A percentile compares a stretch with the other conserved stretches of the same genome.
Conservation (phyloP, 768 basidiomycete species). For the Phanerochaete carnosa region DNA sequence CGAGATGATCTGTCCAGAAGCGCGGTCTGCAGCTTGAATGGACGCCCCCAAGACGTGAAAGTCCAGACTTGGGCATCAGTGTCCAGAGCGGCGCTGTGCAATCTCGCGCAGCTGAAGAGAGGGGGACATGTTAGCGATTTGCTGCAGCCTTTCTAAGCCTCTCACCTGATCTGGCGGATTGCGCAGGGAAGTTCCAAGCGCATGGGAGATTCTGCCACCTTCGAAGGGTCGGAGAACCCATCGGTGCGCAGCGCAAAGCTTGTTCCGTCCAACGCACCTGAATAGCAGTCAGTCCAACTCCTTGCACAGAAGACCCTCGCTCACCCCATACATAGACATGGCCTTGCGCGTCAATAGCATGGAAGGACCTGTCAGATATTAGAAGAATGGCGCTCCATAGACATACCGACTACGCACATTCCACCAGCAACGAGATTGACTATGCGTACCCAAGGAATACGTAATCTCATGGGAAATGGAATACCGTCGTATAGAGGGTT, state of each 20-base stretch:
- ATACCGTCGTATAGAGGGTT: slow-evolving; percentile 34
- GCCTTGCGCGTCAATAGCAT: slow-evolving; percentile 77
- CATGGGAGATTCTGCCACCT: slow-evolving; percentile 50
- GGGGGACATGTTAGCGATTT: not conserved
- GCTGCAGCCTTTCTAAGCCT: not conserved
- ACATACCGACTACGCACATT: slow-evolving; percentile 49
- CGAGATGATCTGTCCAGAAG: slow-evolving; percentile 39
- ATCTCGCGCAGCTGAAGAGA: slow-evolving; percentile 64
- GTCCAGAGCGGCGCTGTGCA: slow-evolving; percentile 69
- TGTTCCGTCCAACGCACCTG: slow-evolving; percentile 61
- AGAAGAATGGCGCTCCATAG: not conserved
- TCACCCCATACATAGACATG: slow-evolving; percentile 79
- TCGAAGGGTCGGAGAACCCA: slow-evolving; percentile 54
- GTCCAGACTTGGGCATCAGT: slow-evolving; percentile 62
- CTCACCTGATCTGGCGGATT: slow-evolving; percentile 65
- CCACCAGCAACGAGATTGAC: slow-evolving; percentile 79
- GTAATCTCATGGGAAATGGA: slow-evolving; percentile 64
- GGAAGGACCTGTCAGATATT: slow-evolving; percentile 64
- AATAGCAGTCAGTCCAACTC: not conserved
- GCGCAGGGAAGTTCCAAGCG: slow-evolving; percentile 55
- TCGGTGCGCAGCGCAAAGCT: slow-evolving; percentile 39
- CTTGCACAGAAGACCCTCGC: slow-evolving; percentile 13
- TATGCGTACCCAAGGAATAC: slow-evolving; percentile 56
- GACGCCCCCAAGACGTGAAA: slow-evolving; percentile 75
- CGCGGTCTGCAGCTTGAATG: slow-evolving; percentile 52